Base-by-base conservation (phyloP, 1,284 basidiomycete genomes). In the Stereum hirsutum region DNA sequence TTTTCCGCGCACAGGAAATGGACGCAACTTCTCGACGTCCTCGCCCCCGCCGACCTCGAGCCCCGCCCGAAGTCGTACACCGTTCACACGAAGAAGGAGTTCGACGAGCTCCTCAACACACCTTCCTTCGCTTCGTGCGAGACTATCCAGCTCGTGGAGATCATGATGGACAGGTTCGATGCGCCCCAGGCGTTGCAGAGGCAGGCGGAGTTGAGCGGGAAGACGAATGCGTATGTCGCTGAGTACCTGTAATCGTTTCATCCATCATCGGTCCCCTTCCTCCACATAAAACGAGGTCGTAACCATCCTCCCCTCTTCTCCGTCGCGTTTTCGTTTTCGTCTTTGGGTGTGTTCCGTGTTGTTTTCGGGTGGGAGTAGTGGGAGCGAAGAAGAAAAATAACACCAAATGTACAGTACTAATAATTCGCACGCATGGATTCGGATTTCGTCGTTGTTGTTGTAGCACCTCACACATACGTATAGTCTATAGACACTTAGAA, bases 71-170 rank as follows among this genome's bases (percentile, higher is more conserved):
- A 65, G 52, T 86, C 84, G 19, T 83, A 83, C 57, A 78, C 69
- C 6, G 83, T 86, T 39, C 56, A 59, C 46, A 81, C 69, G 41
- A 86, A 82, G 59, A 48, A 60, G 4, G 83, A 85, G 58, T 65
- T 93, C 23, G 70, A 76, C 24, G 58, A 57, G 7, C 69, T 93
- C 21, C 67, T 93, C 42, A 65, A 74, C 14, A 68, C 81, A 53
- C 48, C 61, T 1, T 55, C 63, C 7, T 90, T 92, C 53, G 71
- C 66, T 1, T 67, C 54, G 27, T 75, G 79, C 4, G 66, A 75
- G 38, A 72, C 73, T 57, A 80, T 89, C 43, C 84, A 89, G 58
- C 64, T 92, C 26, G 79, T 92, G 6, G 89, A 92, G 62, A 71
- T 92, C 7, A 64, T 82, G 46, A 88, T 92, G 84, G 70, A 70